A percentile compares a stretch with the other conserved stretches of the same genome.
Conservation (phyloP, 2,329 filamentous ascomycete genomes). For the Trichoderma hamatum region DNA sequence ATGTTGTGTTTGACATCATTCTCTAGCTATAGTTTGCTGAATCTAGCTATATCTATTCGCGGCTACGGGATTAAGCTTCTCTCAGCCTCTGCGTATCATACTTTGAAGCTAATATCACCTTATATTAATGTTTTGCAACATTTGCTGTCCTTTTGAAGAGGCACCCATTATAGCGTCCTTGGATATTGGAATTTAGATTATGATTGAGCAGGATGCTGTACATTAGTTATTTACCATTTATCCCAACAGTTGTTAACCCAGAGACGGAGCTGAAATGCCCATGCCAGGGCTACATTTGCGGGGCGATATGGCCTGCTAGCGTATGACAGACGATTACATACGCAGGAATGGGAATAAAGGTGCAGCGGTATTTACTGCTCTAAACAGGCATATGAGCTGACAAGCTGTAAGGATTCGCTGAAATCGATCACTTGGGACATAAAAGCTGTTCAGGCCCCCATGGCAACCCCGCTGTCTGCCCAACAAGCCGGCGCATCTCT, state of each 20-base stretch:
- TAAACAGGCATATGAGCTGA: background rate
- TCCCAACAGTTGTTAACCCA: background rate
- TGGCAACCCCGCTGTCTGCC: background rate
- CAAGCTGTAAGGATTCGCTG: background rate
- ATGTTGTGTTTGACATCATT: background rate
- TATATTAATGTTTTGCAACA: background rate
- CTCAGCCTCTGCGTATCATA: background rate
- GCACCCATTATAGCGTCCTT: background rate
- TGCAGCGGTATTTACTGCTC: background rate
- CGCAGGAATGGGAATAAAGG: background rate
- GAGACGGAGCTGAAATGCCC: background rate
- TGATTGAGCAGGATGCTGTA: background rate
- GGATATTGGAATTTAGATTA: background rate
- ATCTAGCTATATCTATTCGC: background rate
- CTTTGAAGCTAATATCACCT: background rate
- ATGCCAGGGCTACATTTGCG: background rate
- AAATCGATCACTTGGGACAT: background rate
- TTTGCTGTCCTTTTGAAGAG: background rate
- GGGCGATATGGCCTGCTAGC: background rate
- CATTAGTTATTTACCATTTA: background rate
- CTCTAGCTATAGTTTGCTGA: background rate
- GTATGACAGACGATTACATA: background rate
- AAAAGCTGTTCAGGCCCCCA: background rate
- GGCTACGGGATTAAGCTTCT: background rate
- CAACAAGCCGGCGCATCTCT: slow-evolving; percentile 19